These are phyloP conservation scores for Aspergillus melleus DNA, from an alignment of 2,329 filamentous ascomycete species.

Conservation along the genomic window DNA sequence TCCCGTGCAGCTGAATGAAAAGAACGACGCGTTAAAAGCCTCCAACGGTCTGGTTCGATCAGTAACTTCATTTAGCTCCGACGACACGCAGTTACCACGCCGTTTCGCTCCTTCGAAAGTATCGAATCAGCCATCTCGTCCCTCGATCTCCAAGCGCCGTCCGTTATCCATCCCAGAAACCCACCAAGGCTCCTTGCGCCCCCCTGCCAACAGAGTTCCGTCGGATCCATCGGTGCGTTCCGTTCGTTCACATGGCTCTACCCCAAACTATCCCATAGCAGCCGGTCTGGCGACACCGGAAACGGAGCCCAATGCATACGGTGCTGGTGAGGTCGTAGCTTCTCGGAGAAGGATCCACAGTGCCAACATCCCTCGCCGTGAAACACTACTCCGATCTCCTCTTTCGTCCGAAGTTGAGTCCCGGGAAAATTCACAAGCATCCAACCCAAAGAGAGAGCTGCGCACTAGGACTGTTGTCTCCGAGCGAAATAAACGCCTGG, in stretches of 20 bases:
- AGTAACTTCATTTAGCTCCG: constrained; percentile 45
- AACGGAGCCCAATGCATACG: constrained; percentile 36
- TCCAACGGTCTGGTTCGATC: constrained; percentile 52
- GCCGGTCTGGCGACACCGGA: constrained; percentile 44
- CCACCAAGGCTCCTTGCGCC: constrained; percentile 45
- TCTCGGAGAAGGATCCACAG: constrained; percentile 35
- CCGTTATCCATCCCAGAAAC: constrained; percentile 56
- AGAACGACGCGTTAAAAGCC: constrained; percentile 45
- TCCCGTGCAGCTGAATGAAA: constrained; percentile 43
- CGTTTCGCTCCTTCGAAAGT: constrained; percentile 25
- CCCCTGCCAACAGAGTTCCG: constrained; percentile 37
- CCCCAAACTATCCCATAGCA: constrained; percentile 27
- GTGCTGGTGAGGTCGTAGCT: constrained; percentile 24
- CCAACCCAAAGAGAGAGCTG: constrained; percentile 20
- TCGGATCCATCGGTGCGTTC: constrained; percentile 54
- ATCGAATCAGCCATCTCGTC: constrained; percentile 25
- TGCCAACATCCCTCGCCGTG: constrained; percentile 32
- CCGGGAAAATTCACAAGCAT: constrained; percentile 16
- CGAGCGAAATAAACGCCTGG: constrained; percentile 18
- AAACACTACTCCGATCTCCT: constrained; percentile 32
- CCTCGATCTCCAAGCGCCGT: constrained; percentile 44
- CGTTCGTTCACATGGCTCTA: constrained; percentile 30
- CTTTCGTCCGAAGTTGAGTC: constrained; percentile 33
- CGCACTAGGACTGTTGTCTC: constrained; percentile 14
- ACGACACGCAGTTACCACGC: constrained; percentile 31